phyloP scores from a whole-genome alignment of 306 rosid species.

The Cucurbita moschata region DNA sequence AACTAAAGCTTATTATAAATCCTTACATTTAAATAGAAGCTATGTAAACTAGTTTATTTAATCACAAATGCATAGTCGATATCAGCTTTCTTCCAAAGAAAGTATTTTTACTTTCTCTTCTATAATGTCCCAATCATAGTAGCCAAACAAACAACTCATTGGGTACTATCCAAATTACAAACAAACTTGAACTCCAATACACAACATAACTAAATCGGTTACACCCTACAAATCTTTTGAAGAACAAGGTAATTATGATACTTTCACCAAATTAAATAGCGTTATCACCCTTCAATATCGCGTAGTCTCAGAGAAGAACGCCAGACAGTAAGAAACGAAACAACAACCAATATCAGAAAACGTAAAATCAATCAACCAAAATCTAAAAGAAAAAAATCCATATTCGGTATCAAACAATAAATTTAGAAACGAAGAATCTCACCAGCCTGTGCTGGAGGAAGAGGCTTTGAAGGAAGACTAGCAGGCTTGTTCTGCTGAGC shows the following conservation, averaged over 20 bases:
- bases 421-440: constrained; percentile 4
- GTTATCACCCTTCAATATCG: neutral
- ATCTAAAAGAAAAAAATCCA: neutral
- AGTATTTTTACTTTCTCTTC: neutral
- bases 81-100: neutral
- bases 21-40: neutral
- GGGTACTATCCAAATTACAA: neutral
- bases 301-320: neutral
- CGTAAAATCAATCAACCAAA: neutral
- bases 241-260: constrained; percentile 16
- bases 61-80: neutral
- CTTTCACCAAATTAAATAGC: constrained; percentile 30
- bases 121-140: neutral
- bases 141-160: neutral
- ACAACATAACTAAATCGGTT: neutral
- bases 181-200: neutral
- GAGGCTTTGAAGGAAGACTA: constrained; percentile 66
- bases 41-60: neutral
- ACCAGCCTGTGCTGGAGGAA: constrained; percentile 83
- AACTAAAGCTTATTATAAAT: neutral
- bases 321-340: neutral
- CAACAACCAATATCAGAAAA: neutral
- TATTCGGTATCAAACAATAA: neutral
- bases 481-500: constrained; percentile 37
- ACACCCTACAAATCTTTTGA: neutral